A percentile compares a stretch with the other conserved stretches of the same genome.
Evolutionary conservation across 768 basidiomycete species (phyloP).

Genomic region (Rhizopogon salebrosus): DNA sequence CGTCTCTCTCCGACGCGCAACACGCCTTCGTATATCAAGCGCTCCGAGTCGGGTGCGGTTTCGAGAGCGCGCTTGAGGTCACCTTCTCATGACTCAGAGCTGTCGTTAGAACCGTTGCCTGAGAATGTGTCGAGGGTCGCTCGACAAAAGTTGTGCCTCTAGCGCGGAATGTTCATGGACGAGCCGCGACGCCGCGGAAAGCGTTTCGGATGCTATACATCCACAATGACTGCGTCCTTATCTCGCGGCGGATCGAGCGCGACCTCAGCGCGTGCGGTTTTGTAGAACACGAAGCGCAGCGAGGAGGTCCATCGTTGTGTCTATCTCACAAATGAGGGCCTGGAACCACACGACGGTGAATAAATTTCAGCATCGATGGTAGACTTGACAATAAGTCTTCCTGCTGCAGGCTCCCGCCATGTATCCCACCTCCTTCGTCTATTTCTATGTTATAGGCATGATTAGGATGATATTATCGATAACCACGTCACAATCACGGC

Average conservation of each 20-base stretch:
- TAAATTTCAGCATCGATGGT: not conserved
- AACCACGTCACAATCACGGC: no score
- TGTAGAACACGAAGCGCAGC: conserved; percentile 67
- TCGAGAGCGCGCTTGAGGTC: conserved; percentile 67
- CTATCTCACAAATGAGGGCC: conserved; percentile 73
- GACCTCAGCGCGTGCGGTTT: conserved; percentile 63
- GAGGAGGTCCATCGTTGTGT: conserved; percentile 68
- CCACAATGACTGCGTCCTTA: conserved; percentile 40
- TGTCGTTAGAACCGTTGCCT: conserved; percentile 52
- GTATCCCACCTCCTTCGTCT: conserved; percentile 68
- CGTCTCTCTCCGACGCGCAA: conserved; percentile 65
- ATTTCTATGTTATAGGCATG: conserved; percentile 65
- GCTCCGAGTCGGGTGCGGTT: conserved; percentile 62
- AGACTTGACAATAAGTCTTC: conserved; percentile 9
- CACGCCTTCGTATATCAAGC: conserved; percentile 62
- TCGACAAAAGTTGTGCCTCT: conserved; percentile 42
- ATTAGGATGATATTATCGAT: conserved; percentile 65
- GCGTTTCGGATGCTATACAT: conserved; percentile 49
- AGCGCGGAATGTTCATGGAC: conserved; percentile 44
- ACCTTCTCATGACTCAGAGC: conserved; percentile 49
- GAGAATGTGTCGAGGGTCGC: conserved; percentile 33
- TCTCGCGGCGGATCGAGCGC: conserved; percentile 61
- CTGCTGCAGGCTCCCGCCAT: conserved; percentile 75
- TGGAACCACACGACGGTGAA: conserved; percentile 56
- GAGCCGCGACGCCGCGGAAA: conserved; percentile 56